Base-by-base conservation (phyloP, 2,329 filamentous ascomycete genomes). In the Colletotrichum falcatum region DNA sequence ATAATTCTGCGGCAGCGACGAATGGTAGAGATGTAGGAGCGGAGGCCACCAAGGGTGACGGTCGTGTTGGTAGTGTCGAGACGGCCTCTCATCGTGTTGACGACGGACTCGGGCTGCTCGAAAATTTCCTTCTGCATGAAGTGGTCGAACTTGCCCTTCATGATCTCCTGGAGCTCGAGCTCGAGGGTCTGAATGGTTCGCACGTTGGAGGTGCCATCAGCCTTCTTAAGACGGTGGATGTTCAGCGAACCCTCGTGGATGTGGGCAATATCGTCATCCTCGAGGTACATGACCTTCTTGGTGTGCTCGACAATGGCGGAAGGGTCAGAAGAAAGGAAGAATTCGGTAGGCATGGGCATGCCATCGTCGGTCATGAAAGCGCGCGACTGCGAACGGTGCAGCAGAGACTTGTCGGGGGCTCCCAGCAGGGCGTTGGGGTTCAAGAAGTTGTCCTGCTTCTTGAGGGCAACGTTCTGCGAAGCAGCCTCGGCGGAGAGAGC, bases 111-210 rank as follows among this genome's bases (percentile, higher is more conserved):
- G 79, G 96, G 96, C 87, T 99, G 96, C 88, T 99, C 96, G 83
- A 99, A 99, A 79, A 99, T 99, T 83, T 99, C 96, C 90, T 99
- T 99, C 83, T 99, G 96, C 96, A 99, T 99, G 88, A 98, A 99
- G 87, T 99, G 96, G 83, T 99, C 96, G 84, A 98, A 99, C 82
- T 96, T 97, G 83, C 96, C 96, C 92, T 99, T 99, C 96, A 99
- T 99, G 84, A 99, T 99, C 87, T 99, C 95, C 87, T 99, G 96
- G 74, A 99, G 92, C 88, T 99, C 94, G 61, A 99, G 93, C 88
- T 99, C 96, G 66, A 99, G 90, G 66, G 96, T 99, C 89, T 99
- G 96, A 82, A 99, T 99, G 77, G 93, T 94, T 81, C 96, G 95
- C 77, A 98, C 94, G 80, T 98, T 98, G 84, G 94, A 97, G 80